Percentiles rank a stretch among this genome's conserved stretches.
Evolutionary conservation across 2,329 filamentous ascomycete species (phyloP).

Genomic region (Tolypocladium capitatum): DNA sequence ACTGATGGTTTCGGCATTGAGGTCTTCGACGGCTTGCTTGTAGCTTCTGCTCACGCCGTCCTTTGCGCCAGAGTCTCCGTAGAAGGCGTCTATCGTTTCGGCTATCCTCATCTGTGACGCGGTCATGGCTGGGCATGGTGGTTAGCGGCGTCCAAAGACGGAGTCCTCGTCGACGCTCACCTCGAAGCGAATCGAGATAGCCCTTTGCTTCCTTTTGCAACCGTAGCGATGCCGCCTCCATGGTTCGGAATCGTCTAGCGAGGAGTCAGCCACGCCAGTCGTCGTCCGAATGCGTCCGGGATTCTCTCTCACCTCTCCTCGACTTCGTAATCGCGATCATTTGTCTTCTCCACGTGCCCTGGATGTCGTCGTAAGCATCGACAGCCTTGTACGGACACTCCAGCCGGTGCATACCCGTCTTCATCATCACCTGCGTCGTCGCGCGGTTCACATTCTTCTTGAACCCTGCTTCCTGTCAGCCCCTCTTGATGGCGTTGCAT

Average conservation of each 20-base stretch:
- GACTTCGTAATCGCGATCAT: conserved; percentile 96
- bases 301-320: conserved; percentile 59
- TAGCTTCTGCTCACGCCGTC: conserved; percentile 95
- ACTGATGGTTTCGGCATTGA: conserved; percentile 97
- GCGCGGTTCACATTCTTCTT: conserved; percentile 96
- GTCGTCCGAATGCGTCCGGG: background rate
- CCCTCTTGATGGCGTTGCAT: conserved; percentile 13
- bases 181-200: conserved; percentile 88
- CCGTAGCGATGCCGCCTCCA: conserved; percentile 86
- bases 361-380: conserved; percentile 1
- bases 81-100: conserved; percentile 98
- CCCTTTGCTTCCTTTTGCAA: conserved; percentile 97
- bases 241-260: conserved; percentile 79
- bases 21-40: conserved; percentile 94
- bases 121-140: conserved; percentile 65
- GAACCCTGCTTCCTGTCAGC: conserved; percentile 25
- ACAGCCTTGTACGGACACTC: too few species aligned
- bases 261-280: conserved; percentile 7
- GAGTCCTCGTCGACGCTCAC: conserved; percentile 26
- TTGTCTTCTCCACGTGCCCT: conserved; percentile 97
- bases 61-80: conserved; percentile 86
- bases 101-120: conserved; percentile 98
- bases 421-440: conserved; percentile 99
- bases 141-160: background rate
- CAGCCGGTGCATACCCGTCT: conserved; percentile 54